Conservation (phyloP, 495 filamentous ascomycete species). For the Xylaria bambusicola region DNA sequence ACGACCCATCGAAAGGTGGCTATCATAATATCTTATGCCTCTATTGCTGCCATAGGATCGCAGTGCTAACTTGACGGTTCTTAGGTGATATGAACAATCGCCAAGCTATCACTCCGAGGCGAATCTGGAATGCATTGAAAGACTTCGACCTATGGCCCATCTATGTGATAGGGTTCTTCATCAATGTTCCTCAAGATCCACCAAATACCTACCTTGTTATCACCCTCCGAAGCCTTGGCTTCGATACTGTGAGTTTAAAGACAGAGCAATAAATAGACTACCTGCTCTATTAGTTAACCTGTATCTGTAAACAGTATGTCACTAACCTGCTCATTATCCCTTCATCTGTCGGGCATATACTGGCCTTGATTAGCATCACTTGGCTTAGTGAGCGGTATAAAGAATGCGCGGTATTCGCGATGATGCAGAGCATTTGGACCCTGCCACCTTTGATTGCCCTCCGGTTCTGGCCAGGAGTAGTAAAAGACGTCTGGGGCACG, state of each 20-base stretch:
- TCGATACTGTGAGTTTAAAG: constrained; percentile 67
- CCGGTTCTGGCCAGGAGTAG: not conserved
- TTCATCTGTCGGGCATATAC: constrained; percentile 8
- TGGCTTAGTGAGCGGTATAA: not conserved
- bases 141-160: constrained; percentile 76
- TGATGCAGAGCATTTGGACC: not conserved
- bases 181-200: constrained; percentile 56
- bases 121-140: constrained; percentile 58
- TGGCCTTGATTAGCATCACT: constrained; percentile 27
- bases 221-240: constrained; percentile 60
- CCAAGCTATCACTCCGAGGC: constrained; percentile 58
- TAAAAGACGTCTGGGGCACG: not conserved
- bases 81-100: constrained; percentile 53
- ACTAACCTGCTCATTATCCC: constrained; percentile 7
- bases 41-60: not conserved
- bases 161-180: constrained; percentile 63
- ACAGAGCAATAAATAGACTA: too few species aligned
- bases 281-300: too few species aligned
- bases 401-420: not conserved
- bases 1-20: constrained; percentile 64
- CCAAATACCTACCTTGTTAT: constrained; percentile 63
- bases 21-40: not conserved
- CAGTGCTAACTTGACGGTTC: not conserved
- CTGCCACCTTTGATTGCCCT: not conserved
- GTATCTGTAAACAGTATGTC: too few species aligned